Base-by-base conservation (phyloP, 352 stramenopile genomes). In the Pythium graminicola region DNA sequence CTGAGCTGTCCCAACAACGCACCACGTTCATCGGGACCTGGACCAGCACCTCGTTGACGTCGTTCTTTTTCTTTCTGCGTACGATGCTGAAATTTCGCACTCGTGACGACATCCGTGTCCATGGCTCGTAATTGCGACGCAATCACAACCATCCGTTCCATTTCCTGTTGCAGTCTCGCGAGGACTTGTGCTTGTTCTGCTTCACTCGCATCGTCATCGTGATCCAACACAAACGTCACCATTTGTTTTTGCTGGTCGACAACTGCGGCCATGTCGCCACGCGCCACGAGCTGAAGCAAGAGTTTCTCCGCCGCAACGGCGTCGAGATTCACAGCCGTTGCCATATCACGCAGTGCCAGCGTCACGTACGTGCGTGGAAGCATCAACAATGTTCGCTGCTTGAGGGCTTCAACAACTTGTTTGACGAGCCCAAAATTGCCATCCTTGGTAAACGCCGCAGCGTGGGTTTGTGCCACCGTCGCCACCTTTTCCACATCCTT, bases 31-130 rank as follows among this genome's bases (percentile, higher is more conserved):
- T 50, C 58, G 11, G 43, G 36, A 50, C 28, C 36, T 39, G 55
- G 50, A 14, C 17, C 27, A 0, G 23, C 35, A 14, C 59, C 45
- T 22, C 54, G 73, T 50, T 69, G 70, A 32, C 76, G 79, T 10
- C 79, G 76, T 26, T 91, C 81, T 51, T 88, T 87, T 35, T 91
- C 81, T 43, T 91, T 88, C 49, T 83, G 72, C 62, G 79, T 32
- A 39, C 74, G 76, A 48, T 62, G 73, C 59, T 89, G 76, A 59
- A 92, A 92, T 54, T 89, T 89, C 52, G 70, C 49, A 51, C 79
- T 89, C 54, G 78, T 89, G 4, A 92, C 76, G 16, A 92, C 64
- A 58, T 92, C 81, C n/a, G 76, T 69, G 56, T 92, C 81, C 71
- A 92, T 82, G 38, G 64, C 57, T n/a, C 77, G 76, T 44, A 89